These are phyloP conservation scores for Stephania japonica DNA, from an alignment of 164 flowering plant genomes.

Conservation along the genomic window DNA sequence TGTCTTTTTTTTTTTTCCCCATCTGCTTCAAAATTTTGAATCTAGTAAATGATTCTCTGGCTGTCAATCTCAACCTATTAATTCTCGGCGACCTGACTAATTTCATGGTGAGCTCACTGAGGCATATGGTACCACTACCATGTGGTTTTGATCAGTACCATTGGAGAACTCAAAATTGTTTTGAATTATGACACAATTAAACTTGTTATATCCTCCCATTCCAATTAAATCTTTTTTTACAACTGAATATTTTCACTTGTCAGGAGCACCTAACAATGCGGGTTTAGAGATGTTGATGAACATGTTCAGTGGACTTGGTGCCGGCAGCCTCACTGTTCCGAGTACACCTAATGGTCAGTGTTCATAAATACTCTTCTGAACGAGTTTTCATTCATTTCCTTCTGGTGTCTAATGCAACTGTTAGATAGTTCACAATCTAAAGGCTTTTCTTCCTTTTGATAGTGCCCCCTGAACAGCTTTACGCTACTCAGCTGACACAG, in stretches of 20 bases:
- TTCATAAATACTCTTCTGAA: background rate
- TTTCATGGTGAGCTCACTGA: background rate
- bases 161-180: background rate
- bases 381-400: background rate
- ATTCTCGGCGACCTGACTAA: background rate
- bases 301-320: slow-evolving; percentile 62
- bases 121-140: background rate
- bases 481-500: slow-evolving; percentile 83
- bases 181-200: background rate
- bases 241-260: background rate
- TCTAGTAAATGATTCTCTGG: background rate
- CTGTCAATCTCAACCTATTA: background rate
- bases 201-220: background rate
- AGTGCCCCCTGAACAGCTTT: slow-evolving; percentile 93
- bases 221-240: background rate
- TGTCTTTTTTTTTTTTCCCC: background rate
- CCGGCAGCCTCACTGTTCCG: slow-evolving; percentile 35
- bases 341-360: slow-evolving; percentile 34
- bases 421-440: background rate
- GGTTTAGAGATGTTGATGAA: slow-evolving; percentile 57
- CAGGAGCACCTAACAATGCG: slow-evolving; percentile 33
- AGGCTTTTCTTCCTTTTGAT: slow-evolving; percentile 7
- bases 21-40: background rate
- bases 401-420: background rate
- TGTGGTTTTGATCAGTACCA: background rate